Percentiles rank a stretch among this genome's conserved stretches.
phyloP scores from a whole-genome alignment of 2,329 filamentous ascomycete genomes.

The Fusarium sp. region DNA sequence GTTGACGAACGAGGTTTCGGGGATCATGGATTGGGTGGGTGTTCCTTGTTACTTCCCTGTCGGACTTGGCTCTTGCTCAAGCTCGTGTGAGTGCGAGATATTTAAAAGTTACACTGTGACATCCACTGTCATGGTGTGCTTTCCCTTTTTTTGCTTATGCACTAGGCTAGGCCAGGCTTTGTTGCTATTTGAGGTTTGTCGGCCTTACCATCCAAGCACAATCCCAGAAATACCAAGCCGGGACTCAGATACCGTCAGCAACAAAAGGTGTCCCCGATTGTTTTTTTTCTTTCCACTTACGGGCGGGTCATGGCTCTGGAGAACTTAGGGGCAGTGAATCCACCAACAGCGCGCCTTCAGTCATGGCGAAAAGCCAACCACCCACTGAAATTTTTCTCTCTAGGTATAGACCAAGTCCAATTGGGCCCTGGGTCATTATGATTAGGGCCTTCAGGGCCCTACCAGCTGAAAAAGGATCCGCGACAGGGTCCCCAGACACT shows the following conservation, averaged over 20 bases:
- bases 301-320: slow-evolving; percentile 33
- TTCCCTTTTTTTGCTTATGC: background rate
- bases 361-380: slow-evolving; percentile 3
- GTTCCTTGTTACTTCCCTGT: slow-evolving; percentile 31
- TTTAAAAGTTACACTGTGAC: slow-evolving; percentile 20
- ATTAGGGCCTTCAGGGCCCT: slow-evolving; percentile 7
- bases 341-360: slow-evolving; percentile 17
- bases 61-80: slow-evolving; percentile 15
- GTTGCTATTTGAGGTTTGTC: slow-evolving; percentile 24
- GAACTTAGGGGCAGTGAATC: slow-evolving; percentile 27
- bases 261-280: slow-evolving; percentile 21
- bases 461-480: slow-evolving; percentile 39
- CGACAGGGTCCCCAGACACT: slow-evolving; percentile 30
- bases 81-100: slow-evolving; percentile 20
- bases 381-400: slow-evolving; percentile 4
- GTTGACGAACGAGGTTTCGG: slow-evolving; percentile 36
- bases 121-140: background rate
- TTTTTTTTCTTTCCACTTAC: background rate
- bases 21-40: slow-evolving; percentile 31
- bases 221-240: slow-evolving; percentile 19
- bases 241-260: slow-evolving; percentile 9
- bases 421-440: background rate
- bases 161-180: background rate
- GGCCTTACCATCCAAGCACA: slow-evolving; percentile 17
- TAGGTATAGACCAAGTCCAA: background rate